phyloP scores from a whole-genome alignment of 352 stramenopile species.

The Aphanomyces invadans region DNA sequence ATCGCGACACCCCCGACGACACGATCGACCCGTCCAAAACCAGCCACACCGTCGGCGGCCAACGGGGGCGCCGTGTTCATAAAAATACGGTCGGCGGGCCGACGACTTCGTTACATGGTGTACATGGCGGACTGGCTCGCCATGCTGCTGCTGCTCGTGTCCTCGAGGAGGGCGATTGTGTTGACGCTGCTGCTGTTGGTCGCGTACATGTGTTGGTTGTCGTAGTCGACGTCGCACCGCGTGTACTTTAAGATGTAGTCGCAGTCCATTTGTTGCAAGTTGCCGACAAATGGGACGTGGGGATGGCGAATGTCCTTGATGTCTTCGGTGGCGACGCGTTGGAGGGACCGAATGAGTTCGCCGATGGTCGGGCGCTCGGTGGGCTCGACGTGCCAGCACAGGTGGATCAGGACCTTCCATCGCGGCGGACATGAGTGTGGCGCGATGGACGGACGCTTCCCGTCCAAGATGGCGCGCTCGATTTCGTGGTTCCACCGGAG shows the following conservation, averaged over 20 bases:
- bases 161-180: slow-evolving; percentile 3
- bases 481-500: slow-evolving; percentile 83
- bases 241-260: slow-evolving; percentile 22
- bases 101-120: too few relatives aligned
- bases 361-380: slow-evolving; percentile 75
- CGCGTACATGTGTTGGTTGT: background rate
- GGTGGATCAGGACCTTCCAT: slow-evolving; percentile 69
- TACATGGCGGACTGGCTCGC: slow-evolving; percentile 6
- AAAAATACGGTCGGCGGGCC: too few relatives aligned
- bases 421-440: slow-evolving; percentile 61
- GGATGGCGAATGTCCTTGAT: slow-evolving; percentile 17
- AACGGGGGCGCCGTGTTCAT: too few relatives aligned
- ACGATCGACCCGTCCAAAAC: too few relatives aligned
- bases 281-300: slow-evolving; percentile 15
- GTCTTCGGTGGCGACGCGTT: slow-evolving; percentile 72
- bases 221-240: slow-evolving; percentile 17
- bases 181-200: background rate
- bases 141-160: background rate
- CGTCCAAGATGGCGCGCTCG: slow-evolving; percentile 68
- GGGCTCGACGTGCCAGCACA: slow-evolving; percentile 81
- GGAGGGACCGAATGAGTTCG: slow-evolving; percentile 74
- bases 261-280: slow-evolving; percentile 21
- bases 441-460: slow-evolving; percentile 54
- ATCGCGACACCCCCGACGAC: too few relatives aligned
- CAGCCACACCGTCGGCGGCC: too few relatives aligned